These are phyloP conservation scores for Rhizomucor miehei DNA, from an alignment of 371 early-diverging fungal species.

Conservation along the genomic window DNA sequence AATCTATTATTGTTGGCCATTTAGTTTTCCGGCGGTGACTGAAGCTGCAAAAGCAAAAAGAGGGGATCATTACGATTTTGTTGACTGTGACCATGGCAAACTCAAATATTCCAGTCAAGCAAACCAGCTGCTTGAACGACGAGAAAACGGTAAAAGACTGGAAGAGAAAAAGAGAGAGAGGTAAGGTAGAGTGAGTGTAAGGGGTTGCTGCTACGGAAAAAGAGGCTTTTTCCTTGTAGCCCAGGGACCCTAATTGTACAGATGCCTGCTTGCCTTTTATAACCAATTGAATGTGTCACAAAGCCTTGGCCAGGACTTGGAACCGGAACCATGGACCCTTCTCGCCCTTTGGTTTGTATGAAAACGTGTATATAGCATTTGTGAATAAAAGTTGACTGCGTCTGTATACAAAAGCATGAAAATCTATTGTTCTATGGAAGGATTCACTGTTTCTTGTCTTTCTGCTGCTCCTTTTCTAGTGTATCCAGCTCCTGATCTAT, in stretches of 20 bases:
- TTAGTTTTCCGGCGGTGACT: no score
- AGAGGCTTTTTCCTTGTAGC: no score
- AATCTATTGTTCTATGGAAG: neutral
- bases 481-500: slow-evolving; percentile 71
- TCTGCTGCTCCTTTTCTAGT: slow-evolving; percentile 37
- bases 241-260: neutral
- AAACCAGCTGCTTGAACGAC: slow-evolving; percentile 29
- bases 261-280: neutral
- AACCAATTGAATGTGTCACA: neutral
- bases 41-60: neutral
- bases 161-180: slow-evolving; percentile 9
- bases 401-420: neutral
- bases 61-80: slow-evolving; percentile 31
- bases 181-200: slow-evolving; percentile 12
- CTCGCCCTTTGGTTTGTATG: no score
- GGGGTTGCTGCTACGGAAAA: neutral
- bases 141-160: slow-evolving; percentile 6
- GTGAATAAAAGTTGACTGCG: no score
- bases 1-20: slow-evolving; percentile 11
- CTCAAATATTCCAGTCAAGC: slow-evolving; percentile 13
- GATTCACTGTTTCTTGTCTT: slow-evolving; percentile 4
- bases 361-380: no score
- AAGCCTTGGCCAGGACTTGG: neutral
- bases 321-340: no score
- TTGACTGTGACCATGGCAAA: slow-evolving; percentile 26